phyloP scores from a whole-genome alignment of 2,329 filamentous ascomycete genomes.

The Dactylellina leptospora region DNA sequence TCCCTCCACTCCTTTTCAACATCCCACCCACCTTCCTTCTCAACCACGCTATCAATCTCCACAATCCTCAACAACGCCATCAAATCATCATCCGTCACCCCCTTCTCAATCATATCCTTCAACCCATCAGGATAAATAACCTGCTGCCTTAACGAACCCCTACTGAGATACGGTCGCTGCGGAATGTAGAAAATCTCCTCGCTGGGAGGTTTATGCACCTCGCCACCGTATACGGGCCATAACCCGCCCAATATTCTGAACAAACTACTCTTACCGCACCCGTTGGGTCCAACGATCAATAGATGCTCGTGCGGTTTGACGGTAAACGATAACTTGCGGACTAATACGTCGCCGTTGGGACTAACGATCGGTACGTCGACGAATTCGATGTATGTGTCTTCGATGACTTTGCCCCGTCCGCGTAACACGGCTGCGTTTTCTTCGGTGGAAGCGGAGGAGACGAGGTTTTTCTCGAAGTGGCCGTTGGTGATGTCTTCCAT shows the following conservation, averaged over 20 bases:
- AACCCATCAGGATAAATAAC: constrained; percentile 94
- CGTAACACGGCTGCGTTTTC: constrained; percentile 83
- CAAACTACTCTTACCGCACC: constrained; percentile 93
- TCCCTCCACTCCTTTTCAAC: constrained; percentile 97
- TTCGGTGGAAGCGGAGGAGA: constrained; percentile 83
- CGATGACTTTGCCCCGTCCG: constrained; percentile 80
- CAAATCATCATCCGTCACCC: constrained; percentile 82
- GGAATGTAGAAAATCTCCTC: constrained; percentile 98
- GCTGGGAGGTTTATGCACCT: constrained; percentile 88
- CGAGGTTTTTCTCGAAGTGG: constrained; percentile 94
- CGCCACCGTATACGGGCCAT: constrained; percentile 97
- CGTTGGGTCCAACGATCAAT: constrained; percentile 94
- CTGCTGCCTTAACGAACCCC: constrained; percentile 91
- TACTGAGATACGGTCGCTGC: constrained; percentile 90
- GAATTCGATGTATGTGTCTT: constrained; percentile 86
- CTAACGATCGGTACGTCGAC: constrained; percentile 92
- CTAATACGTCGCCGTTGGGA: constrained; percentile 91
- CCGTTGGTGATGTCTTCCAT: constrained; percentile 92
- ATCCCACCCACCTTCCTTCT: constrained; percentile 84
- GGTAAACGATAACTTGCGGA: constrained; percentile 84
- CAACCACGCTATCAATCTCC: constrained; percentile 82
- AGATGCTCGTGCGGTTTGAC: constrained; percentile 88
- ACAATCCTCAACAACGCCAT: constrained; percentile 78
- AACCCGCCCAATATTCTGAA: constrained; percentile 96
- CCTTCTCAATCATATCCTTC: constrained; percentile 84